phyloP scores from a whole-genome alignment of 805 yeast genomes.

The Candida adriatica region DNA sequence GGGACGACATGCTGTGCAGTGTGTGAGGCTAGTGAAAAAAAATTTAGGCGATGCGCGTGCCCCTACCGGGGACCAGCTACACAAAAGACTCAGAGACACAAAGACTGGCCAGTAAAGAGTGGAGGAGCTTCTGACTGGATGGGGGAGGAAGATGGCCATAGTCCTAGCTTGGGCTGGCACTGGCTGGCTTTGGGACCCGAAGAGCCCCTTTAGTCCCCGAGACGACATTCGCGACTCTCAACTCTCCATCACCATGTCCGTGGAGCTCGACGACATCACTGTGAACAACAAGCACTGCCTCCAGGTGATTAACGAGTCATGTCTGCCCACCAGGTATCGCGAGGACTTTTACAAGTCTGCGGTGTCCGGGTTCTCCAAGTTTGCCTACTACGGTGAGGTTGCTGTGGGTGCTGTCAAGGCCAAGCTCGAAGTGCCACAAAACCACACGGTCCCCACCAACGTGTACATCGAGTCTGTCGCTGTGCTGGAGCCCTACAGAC shows the following conservation, averaged over 20 bases:
- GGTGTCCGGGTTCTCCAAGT: slow-evolving; percentile 44
- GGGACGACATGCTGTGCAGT: slow-evolving; percentile 6
- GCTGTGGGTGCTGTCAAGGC: slow-evolving; percentile 78
- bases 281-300: slow-evolving; percentile 53
- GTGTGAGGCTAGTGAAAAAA: slow-evolving; percentile 2
- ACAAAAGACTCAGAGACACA: neutral
- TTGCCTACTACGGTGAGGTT: slow-evolving; percentile 62
- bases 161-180: too few relatives aligned
- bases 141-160: too few relatives aligned
- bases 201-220: too few relatives aligned
- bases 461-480: slow-evolving; percentile 63
- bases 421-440: slow-evolving; percentile 36
- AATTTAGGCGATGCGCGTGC: slow-evolving; percentile 5
- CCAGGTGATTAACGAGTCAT: slow-evolving; percentile 45
- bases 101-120: slow-evolving; percentile 15
- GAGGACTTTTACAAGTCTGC: slow-evolving; percentile 47
- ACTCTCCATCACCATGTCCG: too few relatives aligned
- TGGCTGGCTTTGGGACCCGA: too few relatives aligned
- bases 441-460: slow-evolving; percentile 42
- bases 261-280: slow-evolving; percentile 54
- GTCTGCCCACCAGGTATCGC: slow-evolving; percentile 45
- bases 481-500: slow-evolving; percentile 58
- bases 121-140: too few relatives aligned
- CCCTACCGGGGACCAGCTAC: too few relatives aligned
- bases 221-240: too few relatives aligned